These are phyloP conservation scores for Amanita pseudoporphyria DNA, from an alignment of 768 basidiomycete species.

Conservation along the genomic window DNA sequence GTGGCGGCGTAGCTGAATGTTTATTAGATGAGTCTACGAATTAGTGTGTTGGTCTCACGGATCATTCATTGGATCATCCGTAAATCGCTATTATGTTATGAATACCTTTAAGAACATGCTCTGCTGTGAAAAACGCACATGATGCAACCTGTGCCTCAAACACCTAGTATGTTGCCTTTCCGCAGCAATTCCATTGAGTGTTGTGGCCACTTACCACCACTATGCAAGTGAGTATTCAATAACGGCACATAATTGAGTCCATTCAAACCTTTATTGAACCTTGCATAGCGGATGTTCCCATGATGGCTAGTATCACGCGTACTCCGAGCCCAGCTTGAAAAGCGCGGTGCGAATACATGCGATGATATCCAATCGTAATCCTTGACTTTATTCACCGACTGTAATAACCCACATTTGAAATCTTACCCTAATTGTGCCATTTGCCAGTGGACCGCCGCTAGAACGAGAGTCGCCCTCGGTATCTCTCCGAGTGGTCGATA, in stretches of 20 bases:
- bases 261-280: conserved; percentile 62
- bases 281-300: conserved; percentile 70
- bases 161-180: conserved; percentile 31
- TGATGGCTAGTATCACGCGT: conserved; percentile 46
- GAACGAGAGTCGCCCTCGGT: conserved; percentile 33
- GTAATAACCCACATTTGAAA: not conserved
- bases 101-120: conserved; percentile 2
- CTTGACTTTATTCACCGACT: conserved; percentile 22
- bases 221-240: not conserved
- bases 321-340: conserved; percentile 51
- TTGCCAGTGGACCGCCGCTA: conserved; percentile 60
- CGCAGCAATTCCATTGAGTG: not conserved
- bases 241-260: not conserved
- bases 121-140: conserved; percentile 31
- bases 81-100: conserved; percentile 40
- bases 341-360: conserved; percentile 68
- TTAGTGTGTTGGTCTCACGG: conserved; percentile 31
- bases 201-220: conserved; percentile 1
- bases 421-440: conserved; percentile 60
- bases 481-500: conserved; percentile 37
- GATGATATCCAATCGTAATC: conserved; percentile 70
- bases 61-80: conserved; percentile 59
- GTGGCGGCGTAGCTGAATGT: conserved; percentile 58
- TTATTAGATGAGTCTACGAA: not conserved
- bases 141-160: conserved; percentile 66